Evolutionary conservation across 1,284 basidiomycete species (phyloP), one percentile per base, ranked within the genome.

Genomic region (Tilletia caries): DNA sequence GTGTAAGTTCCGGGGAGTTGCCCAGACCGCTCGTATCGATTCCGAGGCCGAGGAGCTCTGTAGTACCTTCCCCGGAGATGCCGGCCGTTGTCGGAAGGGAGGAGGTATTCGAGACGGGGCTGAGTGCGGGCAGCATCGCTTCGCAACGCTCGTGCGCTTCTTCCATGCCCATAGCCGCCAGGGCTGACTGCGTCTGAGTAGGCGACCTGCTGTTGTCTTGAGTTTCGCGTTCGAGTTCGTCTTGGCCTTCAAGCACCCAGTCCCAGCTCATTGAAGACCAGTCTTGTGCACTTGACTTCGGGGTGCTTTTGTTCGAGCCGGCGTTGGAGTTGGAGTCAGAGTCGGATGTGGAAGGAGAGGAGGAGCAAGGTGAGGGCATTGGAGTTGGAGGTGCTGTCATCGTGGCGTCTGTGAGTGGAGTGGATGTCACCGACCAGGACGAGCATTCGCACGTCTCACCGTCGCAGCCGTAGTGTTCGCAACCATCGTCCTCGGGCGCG

Each of bases 161-260:
- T 54, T 23, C 23, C 3, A 27, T 54, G 4, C 4, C 52, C 23
- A 54, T 27, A 27, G 52, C 29, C 52, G 13, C 5, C 52, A 29
- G 25, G 29, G 48, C n/a, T n/a, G 48, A 27, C n/a, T 27, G 48
- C n/a, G n/a, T n/a, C n/a, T n/a, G n/a, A n/a, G n/a, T n/a, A n/a
- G n/a, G n/a, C n/a, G n/a, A n/a, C n/a, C n/a, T n/a, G n/a, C n/a
- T n/a, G n/a, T n/a, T n/a, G n/a, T n/a, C n/a, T n/a, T n/a, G n/a
- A n/a, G n/a, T n/a, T n/a, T 62, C 58, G 13, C n/a, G 12, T 27
- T 62, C 58, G 5, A n/a, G 29, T 20, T 34, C 58, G 33, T 62
- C 58, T 37, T 62, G 27, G 2, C 58, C 58, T 23, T 29, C 58
- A n/a, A 20, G 58, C 8, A 62, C 58, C 58, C 58, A 62, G 58